These are phyloP conservation scores for Colletotrichum camelliae DNA, from an alignment of 2,329 filamentous ascomycete genomes.

Conservation along the genomic window DNA sequence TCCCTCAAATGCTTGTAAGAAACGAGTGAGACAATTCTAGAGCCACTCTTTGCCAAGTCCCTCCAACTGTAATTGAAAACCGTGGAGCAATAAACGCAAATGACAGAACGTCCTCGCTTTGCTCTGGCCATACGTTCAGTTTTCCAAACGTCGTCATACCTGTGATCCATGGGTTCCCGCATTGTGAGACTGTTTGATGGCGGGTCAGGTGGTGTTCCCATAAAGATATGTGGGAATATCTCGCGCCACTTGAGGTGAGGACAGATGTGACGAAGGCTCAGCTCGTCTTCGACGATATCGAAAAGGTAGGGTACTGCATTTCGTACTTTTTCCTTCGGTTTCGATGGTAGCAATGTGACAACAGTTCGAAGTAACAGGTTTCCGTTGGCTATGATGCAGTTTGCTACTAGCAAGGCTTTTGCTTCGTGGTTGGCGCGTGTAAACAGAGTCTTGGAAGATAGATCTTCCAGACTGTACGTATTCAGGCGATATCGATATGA, in stretches of 20 bases:
- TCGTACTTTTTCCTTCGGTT: fast-evolving
- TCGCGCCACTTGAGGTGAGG: fast-evolving
- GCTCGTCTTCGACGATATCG: fast-evolving
- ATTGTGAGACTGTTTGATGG: fast-evolving
- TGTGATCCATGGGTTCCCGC: fast-evolving
- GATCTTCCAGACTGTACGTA: fast-evolving
- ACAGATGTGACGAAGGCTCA: fast-evolving
- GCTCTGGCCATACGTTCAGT: fast-evolving
- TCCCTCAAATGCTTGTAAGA: background rate
- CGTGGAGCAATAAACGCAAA: fast-evolving
- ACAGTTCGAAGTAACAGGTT: fast-evolving
- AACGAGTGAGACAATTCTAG: fast-evolving
- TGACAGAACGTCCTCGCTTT: background rate
- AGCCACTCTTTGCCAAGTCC: fast-evolving
- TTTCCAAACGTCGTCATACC: background rate
- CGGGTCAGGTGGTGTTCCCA: fast-evolving
- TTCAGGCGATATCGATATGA: fast-evolving
- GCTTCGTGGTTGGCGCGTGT: fast-evolving
- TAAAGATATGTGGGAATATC: background rate
- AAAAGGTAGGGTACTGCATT: fast-evolving
- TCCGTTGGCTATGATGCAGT: fast-evolving
- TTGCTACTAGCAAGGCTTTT: fast-evolving
- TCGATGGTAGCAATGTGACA: background rate
- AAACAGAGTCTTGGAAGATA: fast-evolving
- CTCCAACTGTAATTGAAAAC: background rate